A percentile compares a stretch with the other conserved stretches of the same genome.
phyloP scores from a whole-genome alignment of 2,329 filamentous ascomycete species.

The Paecilomyces dactylethromorphus region DNA sequence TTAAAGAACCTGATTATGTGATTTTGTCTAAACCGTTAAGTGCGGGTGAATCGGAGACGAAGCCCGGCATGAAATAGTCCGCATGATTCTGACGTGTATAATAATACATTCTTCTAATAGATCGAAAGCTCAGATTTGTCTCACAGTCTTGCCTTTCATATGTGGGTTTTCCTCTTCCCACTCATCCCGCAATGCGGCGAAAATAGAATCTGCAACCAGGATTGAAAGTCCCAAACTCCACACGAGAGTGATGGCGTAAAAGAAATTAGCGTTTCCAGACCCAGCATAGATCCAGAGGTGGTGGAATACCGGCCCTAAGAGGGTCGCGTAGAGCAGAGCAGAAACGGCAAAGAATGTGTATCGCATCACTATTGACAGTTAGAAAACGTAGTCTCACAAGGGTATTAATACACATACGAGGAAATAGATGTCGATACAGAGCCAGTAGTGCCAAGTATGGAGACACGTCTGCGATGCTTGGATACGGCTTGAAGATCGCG shows the following conservation, averaged over 20 bases:
- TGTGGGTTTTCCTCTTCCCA: constrained; percentile 90
- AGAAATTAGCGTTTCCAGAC: constrained; percentile 97
- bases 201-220: constrained; percentile 79
- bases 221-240: constrained; percentile 90
- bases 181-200: constrained; percentile 84
- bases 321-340: constrained; percentile 76
- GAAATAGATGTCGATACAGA: constrained; percentile 85
- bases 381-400: constrained; percentile 11
- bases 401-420: constrained; percentile 47
- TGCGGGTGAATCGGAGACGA: neutral
- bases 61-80: neutral
- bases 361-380: constrained; percentile 62
- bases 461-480: constrained; percentile 82
- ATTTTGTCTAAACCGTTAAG: constrained; percentile 45
- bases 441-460: constrained; percentile 78
- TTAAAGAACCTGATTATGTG: constrained; percentile 45
- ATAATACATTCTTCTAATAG: constrained; percentile 5
- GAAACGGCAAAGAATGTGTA: constrained; percentile 85
- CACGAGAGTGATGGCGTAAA: constrained; percentile 97
- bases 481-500: constrained; percentile 94
- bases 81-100: neutral
- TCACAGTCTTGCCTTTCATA: constrained; percentile 78
- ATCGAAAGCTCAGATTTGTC: constrained; percentile 60
- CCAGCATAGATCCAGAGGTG: constrained; percentile 98
- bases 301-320: constrained; percentile 91